A percentile compares a stretch with the other conserved stretches of the same genome.
phyloP scores from a whole-genome alignment of 192 early-diverging fungal genomes.

The Oehlia diaphana region DNA sequence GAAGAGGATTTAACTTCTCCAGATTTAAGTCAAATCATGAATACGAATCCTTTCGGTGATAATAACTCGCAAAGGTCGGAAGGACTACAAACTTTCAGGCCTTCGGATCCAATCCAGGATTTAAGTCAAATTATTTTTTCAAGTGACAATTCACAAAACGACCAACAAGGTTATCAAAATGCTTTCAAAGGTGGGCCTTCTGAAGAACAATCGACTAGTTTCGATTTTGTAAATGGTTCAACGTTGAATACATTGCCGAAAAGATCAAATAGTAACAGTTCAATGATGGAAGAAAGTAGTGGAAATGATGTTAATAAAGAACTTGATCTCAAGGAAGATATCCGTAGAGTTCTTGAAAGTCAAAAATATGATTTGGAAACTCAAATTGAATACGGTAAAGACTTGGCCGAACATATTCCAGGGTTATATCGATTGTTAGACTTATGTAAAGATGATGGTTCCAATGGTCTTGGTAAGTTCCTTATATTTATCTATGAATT shows the following conservation, averaged over 20 bases:
- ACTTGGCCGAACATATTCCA: background rate
- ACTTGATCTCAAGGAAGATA: background rate
- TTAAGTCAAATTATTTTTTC: background rate
- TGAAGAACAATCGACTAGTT: background rate
- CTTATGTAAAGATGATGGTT: slow-evolving; percentile 24
- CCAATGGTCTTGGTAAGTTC: slow-evolving; percentile 23
- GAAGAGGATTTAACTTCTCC: too few relatives aligned
- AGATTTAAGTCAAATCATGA: background rate
- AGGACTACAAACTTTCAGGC: background rate
- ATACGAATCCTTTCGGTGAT: background rate
- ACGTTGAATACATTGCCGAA: too few relatives aligned
- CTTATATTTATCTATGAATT: background rate
- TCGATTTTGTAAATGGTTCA: too few relatives aligned
- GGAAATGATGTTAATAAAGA: too few relatives aligned
- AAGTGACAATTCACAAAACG: background rate
- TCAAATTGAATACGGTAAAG: background rate
- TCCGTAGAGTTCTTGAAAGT: background rate
- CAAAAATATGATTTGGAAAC: background rate
- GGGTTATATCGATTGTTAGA: slow-evolving; percentile 21
- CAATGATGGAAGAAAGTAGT: too few relatives aligned
- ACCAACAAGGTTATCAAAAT: background rate
- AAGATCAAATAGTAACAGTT: too few relatives aligned
- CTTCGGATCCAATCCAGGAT: background rate
- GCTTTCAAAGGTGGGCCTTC: background rate
- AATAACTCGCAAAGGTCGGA: background rate